A percentile compares a stretch with the other conserved stretches of the same genome.
Evolutionary conservation across 495 filamentous ascomycete genomes (phyloP).

Genomic region (Penicillium crystallinum): DNA sequence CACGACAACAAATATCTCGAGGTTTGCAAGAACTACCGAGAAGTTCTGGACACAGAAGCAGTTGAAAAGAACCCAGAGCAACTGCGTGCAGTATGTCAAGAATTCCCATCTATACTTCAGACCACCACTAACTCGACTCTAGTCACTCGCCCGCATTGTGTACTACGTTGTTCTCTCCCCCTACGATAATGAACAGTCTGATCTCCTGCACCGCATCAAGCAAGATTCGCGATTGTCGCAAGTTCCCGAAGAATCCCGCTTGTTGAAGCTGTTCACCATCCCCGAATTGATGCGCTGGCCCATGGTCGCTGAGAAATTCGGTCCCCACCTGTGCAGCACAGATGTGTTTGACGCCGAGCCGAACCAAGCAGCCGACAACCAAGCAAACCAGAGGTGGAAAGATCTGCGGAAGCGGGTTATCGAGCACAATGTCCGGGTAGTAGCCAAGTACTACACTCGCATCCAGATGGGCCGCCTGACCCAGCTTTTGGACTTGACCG

Average conservation of each 20-base stretch:
- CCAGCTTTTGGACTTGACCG: conserved; percentile 80
- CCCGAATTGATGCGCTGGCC: conserved; percentile 99
- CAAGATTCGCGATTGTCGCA: conserved; percentile 57
- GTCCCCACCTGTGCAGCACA: conserved; percentile 79
- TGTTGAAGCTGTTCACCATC: conserved; percentile 90
- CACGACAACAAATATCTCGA: conserved; percentile 97
- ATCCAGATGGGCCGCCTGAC: conserved; percentile 87
- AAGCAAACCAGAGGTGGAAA: conserved; percentile 79
- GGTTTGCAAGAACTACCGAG: conserved; percentile 92
- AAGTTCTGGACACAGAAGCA: conserved; percentile 91
- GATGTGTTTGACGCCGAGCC: conserved; percentile 70
- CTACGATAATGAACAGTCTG: conserved; percentile 97
- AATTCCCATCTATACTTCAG: not conserved
- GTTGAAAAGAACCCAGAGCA: conserved; percentile 85
- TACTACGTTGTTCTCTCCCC: conserved; percentile 96
- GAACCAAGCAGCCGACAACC: conserved; percentile 60
- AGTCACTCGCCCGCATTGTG: conserved; percentile 87
- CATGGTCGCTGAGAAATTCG: conserved; percentile 78
- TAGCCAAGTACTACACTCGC: conserved; percentile 98
- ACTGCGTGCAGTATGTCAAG: conserved; percentile 67
- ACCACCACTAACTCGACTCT: conserved; percentile 3
- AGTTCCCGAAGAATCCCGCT: conserved; percentile 66
- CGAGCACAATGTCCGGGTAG: conserved; percentile 95
- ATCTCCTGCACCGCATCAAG: conserved; percentile 89
- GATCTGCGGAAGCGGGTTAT: conserved; percentile 97